Base-by-base conservation (phyloP, 805 yeast species). In the Kuraishia piskuri region DNA sequence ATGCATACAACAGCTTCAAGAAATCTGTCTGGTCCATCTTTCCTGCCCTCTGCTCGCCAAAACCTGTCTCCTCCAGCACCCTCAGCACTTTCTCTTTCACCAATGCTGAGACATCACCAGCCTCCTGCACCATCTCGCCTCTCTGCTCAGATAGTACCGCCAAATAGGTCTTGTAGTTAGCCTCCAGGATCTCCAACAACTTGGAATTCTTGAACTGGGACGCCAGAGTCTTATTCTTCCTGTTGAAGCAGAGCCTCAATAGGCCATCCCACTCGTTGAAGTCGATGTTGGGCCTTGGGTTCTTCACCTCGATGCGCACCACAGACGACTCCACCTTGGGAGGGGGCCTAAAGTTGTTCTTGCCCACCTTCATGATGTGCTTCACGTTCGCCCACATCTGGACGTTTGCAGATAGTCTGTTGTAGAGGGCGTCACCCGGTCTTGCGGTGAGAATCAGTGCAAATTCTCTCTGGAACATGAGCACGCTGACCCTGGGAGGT, bases 341-440 rank as follows among this genome's bases (percentile, higher is more conserved):
- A 10, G 99, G 99, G 22, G 99, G 99, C 61, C 97, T 79, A 75
- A 94, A 94, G 65, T 94, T 94, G 66, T 94, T 94, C 66, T 84
- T 87, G 22, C 98, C 98, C 26, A 94, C 99, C 70, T 94, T 94
- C 99, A 94, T 94, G 52, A 94, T 88, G 68, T 94, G 99, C 7
- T 96, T 90, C 17, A 94, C 97, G 59, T 89, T 89, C n/a, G 97
- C 97, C 97, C 98, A 94, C 98, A 94, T 92, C 66, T 94, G 99
- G 1, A 94, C 98, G 65, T 94, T 94, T 26, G 96, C 98, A 31
- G 96, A 86, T 53, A 94, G 76, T 63, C 99, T 80, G 69, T 97
- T 90, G 73, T 92, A 94, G 45, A 94, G 74, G 1, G 89, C 69
- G 61, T 94, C 98, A n/a, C 99, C 99, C 0, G 99, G 98, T 61